Percentiles rank a stretch among this genome's conserved stretches.
These are phyloP conservation scores for Boletus huronensis DNA, from an alignment of 768 basidiomycete genomes.

Conservation along the genomic window DNA sequence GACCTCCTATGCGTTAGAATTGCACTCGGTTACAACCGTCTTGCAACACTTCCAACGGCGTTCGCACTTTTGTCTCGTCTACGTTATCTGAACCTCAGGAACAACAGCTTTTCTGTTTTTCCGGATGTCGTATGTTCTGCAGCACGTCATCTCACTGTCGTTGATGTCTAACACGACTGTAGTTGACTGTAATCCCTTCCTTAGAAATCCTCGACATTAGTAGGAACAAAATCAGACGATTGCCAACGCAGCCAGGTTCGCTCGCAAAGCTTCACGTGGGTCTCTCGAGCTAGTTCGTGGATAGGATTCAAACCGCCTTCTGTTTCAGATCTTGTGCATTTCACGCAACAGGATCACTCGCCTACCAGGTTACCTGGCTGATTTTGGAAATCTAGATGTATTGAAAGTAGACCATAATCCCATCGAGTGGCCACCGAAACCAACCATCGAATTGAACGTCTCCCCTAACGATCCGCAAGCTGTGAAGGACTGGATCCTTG, in stretches of 20 bases:
- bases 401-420: slow-evolving; percentile 91
- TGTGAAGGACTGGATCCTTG: slow-evolving; percentile 69
- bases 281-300: slow-evolving; percentile 1
- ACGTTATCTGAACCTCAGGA: slow-evolving; percentile 84
- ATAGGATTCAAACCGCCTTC: neutral
- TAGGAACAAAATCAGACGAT: slow-evolving; percentile 79
- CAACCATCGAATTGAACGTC: slow-evolving; percentile 44
- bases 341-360: slow-evolving; percentile 79
- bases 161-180: slow-evolving; percentile 9
- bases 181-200: slow-evolving; percentile 82
- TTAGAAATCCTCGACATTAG: slow-evolving; percentile 95
- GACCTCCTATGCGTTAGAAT: slow-evolving; percentile 48
- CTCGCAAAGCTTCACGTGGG: slow-evolving; percentile 72
- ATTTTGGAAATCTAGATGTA: slow-evolving; percentile 70
- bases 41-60: slow-evolving; percentile 71
- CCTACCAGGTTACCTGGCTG: slow-evolving; percentile 74
- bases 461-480: slow-evolving; percentile 45
- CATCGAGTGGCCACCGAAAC: slow-evolving; percentile 84
- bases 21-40: slow-evolving; percentile 80
- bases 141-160: slow-evolving; percentile 1
- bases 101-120: slow-evolving; percentile 77
- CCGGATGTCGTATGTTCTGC: slow-evolving; percentile 74
- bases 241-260: slow-evolving; percentile 79
- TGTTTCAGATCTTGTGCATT: slow-evolving; percentile 73
- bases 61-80: slow-evolving; percentile 71